phyloP scores from a whole-genome alignment of 2,329 filamentous ascomycete species.

The Alternaria brassicae region DNA sequence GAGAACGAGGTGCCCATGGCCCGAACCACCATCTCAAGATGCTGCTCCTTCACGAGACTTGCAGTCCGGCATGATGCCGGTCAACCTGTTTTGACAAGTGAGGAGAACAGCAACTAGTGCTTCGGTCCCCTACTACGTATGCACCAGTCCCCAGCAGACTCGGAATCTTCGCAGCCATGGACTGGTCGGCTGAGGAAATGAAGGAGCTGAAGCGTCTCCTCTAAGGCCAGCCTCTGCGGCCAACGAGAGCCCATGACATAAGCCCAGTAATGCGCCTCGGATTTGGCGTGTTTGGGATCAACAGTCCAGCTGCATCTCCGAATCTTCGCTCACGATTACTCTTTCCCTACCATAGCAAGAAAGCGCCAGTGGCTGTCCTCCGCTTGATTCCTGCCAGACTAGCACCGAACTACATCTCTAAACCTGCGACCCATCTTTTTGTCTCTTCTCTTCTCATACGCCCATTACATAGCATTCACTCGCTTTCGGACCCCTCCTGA shows the following conservation, averaged over 20 bases:
- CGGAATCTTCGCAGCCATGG: constrained; percentile 10
- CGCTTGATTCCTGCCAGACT: constrained; percentile 29
- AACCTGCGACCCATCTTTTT: constrained; percentile 22
- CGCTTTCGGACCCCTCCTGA: constrained; percentile 32
- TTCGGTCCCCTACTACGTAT: constrained; percentile 10
- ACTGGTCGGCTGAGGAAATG: constrained; percentile 36
- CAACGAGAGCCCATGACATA: constrained; percentile 35
- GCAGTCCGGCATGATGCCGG: constrained; percentile 11
- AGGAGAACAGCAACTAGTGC: constrained; percentile 6
- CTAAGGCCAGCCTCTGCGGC: constrained; percentile 29
- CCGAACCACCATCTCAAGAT: constrained; percentile 5
- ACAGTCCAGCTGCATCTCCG: constrained; percentile 27
- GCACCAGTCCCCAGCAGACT: constrained; percentile 16
- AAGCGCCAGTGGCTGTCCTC: constrained; percentile 36
- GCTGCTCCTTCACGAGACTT: constrained; percentile 7
- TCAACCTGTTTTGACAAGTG: neutral
- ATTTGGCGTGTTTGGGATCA: constrained; percentile 40
- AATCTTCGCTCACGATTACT: constrained; percentile 25
- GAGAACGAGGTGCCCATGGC: constrained; percentile 15
- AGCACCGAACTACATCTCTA: constrained; percentile 19
- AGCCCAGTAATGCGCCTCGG: constrained; percentile 30
- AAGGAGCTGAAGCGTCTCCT: constrained; percentile 32
- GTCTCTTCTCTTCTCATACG: constrained; percentile 23
- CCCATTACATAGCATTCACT: constrained; percentile 30
- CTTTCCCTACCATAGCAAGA: constrained; percentile 23